These are phyloP conservation scores for Ceratocystis variospora DNA, from an alignment of 2,329 filamentous ascomycete genomes.

Conservation along the genomic window DNA sequence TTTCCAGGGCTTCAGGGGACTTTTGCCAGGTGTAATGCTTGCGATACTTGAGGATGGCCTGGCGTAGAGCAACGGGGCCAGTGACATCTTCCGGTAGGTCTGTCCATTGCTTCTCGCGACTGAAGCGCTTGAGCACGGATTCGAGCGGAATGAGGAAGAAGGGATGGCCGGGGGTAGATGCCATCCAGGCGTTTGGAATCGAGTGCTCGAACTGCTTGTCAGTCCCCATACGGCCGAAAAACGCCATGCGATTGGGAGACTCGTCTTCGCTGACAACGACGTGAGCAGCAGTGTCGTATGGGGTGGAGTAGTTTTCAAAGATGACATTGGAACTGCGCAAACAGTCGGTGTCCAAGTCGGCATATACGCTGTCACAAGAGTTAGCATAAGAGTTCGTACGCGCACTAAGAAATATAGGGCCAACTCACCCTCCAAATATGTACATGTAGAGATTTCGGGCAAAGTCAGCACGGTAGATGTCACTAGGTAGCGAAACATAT, in stretches of 20 bases:
- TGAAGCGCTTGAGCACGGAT: conserved; percentile 18
- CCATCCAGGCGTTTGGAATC: conserved; percentile 30
- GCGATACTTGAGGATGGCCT: conserved; percentile 19
- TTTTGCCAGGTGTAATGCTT: conserved; percentile 2
- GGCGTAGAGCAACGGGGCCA: conserved; percentile 19
- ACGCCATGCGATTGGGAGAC: conserved; percentile 17
- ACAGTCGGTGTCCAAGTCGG: conserved; percentile 27
- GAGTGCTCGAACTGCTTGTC: conserved; percentile 24
- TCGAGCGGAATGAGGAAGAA: conserved; percentile 26
- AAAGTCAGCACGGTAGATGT: conserved; percentile 27
- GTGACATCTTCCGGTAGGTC: conserved; percentile 18
- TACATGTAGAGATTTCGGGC: conserved; percentile 28
- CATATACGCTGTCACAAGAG: conserved; percentile 22
- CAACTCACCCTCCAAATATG: conserved; percentile 26
- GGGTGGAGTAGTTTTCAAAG: conserved; percentile 21
- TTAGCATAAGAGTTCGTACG: neutral
- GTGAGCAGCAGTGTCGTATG: neutral
- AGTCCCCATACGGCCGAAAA: conserved; percentile 27
- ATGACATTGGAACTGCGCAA: conserved; percentile 23
- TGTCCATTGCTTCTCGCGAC: neutral
- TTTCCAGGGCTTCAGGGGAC: neutral
- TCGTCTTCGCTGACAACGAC: conserved; percentile 5
- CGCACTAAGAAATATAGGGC: neutral
- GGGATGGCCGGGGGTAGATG: conserved; percentile 26
- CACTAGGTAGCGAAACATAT: conserved; percentile 24